Conservation (phyloP, 257 asterid species). For the Gynochthodes officinalis region DNA sequence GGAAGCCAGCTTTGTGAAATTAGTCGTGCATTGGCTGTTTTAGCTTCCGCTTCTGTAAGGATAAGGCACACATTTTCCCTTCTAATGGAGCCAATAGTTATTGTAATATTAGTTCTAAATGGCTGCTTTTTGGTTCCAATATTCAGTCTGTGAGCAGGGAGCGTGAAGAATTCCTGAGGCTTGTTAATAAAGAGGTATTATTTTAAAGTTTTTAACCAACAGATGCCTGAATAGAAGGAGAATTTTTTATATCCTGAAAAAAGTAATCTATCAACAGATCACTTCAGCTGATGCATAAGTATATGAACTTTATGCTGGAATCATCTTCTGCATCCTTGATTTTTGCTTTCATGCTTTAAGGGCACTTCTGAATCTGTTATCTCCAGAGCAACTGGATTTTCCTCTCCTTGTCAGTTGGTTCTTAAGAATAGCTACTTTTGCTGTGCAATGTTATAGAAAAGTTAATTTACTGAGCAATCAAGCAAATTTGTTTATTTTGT, state of each 20-base stretch:
- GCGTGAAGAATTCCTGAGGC: constrained; percentile 83
- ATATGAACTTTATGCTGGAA: not conserved
- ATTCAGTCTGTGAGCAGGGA: constrained; percentile 83
- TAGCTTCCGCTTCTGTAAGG: constrained; percentile 89
- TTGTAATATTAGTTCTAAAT: constrained; percentile 9
- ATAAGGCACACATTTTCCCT: not conserved
- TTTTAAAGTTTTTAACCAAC: not conserved
- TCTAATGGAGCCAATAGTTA: constrained; percentile 17
- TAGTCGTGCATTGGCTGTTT: constrained; percentile 84
- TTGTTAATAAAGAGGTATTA: constrained; percentile 83
- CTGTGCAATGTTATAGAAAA: not conserved
- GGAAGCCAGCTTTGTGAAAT: constrained; percentile 80
- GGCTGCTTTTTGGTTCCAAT: constrained; percentile 15
- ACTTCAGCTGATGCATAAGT: not conserved
- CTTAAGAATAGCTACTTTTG: not conserved
- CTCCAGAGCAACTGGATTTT: not conserved
- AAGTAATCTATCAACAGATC: not conserved
- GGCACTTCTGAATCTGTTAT: not conserved
- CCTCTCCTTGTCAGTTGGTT: not conserved
- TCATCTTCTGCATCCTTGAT: not conserved
- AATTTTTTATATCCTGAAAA: not conserved
- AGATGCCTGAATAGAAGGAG: not conserved
- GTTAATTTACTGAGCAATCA: not conserved
- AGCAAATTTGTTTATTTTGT: not conserved
- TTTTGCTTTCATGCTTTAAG: not conserved